These are phyloP conservation scores for Daedaleopsis nitida DNA, from an alignment of 768 basidiomycete genomes.

Conservation along the genomic window DNA sequence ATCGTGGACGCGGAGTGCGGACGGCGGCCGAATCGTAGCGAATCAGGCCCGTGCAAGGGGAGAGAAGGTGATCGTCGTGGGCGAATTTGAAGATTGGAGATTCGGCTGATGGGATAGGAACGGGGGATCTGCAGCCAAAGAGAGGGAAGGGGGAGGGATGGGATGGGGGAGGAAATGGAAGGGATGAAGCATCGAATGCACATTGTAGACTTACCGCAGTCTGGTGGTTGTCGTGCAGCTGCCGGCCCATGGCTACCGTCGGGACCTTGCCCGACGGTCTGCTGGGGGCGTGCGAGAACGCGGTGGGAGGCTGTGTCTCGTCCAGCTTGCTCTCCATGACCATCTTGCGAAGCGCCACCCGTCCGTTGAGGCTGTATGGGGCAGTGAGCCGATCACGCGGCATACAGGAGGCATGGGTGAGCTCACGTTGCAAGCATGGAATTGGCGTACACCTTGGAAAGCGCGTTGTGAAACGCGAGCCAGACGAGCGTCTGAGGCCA, in stretches of 20 bases:
- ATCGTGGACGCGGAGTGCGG: no score
- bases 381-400: neutral
- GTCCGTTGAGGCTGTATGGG: conserved; percentile 7
- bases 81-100: no score
- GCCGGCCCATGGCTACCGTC: neutral
- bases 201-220: neutral
- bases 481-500: conserved; percentile 7
- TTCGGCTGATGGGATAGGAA: neutral
- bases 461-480: conserved; percentile 11
- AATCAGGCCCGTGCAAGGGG: no score
- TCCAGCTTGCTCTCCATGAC: conserved; percentile 1
- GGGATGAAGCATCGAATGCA: neutral
- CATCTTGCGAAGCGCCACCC: conserved; percentile 6
- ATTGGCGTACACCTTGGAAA: conserved; percentile 14
- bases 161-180: neutral
- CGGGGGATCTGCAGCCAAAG: neutral
- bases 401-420: no score
- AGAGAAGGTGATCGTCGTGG: no score
- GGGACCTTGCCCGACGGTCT: neutral
- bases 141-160: neutral
- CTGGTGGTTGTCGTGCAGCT: neutral
- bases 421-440: conserved; percentile 20
- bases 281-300: neutral
- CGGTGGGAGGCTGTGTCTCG: neutral
- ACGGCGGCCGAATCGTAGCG: no score